These are phyloP conservation scores for Fabrea salina DNA, from an alignment of 169 alveolate genomes.

Conservation along the genomic window DNA sequence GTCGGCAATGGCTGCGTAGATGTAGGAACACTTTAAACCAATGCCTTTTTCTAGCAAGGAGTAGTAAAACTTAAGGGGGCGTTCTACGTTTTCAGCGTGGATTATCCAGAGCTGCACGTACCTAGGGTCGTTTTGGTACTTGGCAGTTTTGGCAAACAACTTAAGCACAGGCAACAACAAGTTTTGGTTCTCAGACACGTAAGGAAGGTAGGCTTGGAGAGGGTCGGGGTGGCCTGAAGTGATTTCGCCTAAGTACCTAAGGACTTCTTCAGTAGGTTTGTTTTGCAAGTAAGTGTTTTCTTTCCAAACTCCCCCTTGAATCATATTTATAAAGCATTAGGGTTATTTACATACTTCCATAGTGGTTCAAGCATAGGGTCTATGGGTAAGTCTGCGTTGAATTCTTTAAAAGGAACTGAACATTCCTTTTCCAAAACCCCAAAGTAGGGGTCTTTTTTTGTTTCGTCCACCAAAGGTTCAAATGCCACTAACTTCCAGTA, in stretches of 20 bases:
- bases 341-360: background rate
- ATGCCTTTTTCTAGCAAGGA: background rate
- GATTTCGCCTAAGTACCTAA: background rate
- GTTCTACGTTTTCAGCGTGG: background rate
- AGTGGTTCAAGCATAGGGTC: slow-evolving; percentile 33
- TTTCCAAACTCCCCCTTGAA: too few species aligned
- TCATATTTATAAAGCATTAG: too few species aligned
- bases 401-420: background rate
- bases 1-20: background rate
- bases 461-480: slow-evolving; percentile 26
- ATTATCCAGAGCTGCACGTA: background rate
- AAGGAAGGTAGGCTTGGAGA: background rate
- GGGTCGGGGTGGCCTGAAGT: slow-evolving; percentile 19
- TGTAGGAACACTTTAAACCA: background rate
- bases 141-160: background rate
- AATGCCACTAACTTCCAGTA: background rate
- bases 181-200: background rate
- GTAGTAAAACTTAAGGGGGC: background rate
- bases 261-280: background rate
- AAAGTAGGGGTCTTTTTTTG: slow-evolving; percentile 16
- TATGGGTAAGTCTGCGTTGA: slow-evolving; percentile 16
- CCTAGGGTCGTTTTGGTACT: background rate
- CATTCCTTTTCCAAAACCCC: slow-evolving; percentile 11
- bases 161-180: background rate
- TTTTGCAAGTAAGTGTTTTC: background rate